phyloP scores from a whole-genome alignment of 306 rosid species.

The Fagus sylvatica region DNA sequence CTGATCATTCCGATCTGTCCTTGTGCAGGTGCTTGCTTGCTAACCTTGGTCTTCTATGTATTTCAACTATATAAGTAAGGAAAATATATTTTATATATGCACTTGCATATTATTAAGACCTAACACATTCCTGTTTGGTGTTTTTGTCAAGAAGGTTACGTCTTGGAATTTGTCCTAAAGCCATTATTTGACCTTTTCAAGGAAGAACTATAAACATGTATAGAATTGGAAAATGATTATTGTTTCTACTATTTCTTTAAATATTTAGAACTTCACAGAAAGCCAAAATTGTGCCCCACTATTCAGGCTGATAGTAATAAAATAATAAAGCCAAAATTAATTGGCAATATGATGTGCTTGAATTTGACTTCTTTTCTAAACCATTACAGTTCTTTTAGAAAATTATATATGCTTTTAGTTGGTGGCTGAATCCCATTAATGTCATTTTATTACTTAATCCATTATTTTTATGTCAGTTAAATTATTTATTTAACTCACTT shows the following conservation, averaged over 20 bases:
- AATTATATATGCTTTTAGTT: background rate
- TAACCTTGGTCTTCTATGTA: slow-evolving; percentile 1
- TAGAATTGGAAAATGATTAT: background rate
- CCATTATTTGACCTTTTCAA: slow-evolving; percentile 22
- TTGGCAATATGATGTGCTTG: slow-evolving; percentile 22
- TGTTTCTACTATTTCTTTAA: slow-evolving; percentile 3
- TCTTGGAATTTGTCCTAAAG: slow-evolving; percentile 23
- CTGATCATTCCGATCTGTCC: slow-evolving; percentile 10
- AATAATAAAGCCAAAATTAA: slow-evolving; percentile 28
- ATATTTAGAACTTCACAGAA: background rate
- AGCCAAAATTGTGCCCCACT: slow-evolving; percentile 31
- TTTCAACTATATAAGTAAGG: slow-evolving; percentile 1
- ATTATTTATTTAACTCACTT: background rate
- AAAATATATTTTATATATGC: background rate
- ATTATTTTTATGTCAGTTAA: background rate
- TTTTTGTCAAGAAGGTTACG: slow-evolving; percentile 28
- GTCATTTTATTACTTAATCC: slow-evolving; percentile 17
- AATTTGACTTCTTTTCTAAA: slow-evolving; percentile 28
- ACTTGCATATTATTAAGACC: background rate
- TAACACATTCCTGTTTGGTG: slow-evolving; percentile 19
- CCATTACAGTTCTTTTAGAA: background rate
- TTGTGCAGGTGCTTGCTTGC: slow-evolving; percentile 5
- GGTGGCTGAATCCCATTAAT: slow-evolving; percentile 15
- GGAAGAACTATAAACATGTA: slow-evolving; percentile 7
- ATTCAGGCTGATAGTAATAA: slow-evolving; percentile 11